Percentiles rank a stretch among this genome's conserved stretches.
Evolutionary conservation across 225 moss, liverwort and hornwort species (phyloP).

Genomic region (Takakia lepidozioides): DNA sequence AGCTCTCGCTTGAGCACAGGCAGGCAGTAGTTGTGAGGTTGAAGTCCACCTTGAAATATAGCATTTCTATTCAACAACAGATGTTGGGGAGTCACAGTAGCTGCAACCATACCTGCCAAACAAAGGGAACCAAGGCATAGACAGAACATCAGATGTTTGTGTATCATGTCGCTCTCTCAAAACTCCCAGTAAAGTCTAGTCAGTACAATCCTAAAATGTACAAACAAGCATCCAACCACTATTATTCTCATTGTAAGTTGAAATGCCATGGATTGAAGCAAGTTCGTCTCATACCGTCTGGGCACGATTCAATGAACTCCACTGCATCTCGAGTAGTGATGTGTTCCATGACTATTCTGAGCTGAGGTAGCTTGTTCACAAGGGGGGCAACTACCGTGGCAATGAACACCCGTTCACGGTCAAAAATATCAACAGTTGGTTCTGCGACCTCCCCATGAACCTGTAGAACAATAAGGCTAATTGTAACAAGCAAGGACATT

Average conservation of each 20-base stretch:
- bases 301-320: constrained; percentile 55
- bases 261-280: too few relatives aligned
- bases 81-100: constrained; percentile 97
- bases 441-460: constrained; percentile 98
- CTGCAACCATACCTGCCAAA: constrained; percentile 65
- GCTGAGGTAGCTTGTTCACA: constrained; percentile 51
- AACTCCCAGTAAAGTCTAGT: too few relatives aligned
- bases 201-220: too few relatives aligned
- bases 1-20: constrained; percentile 90
- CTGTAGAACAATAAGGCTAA: constrained; percentile 18
- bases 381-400: constrained; percentile 62
- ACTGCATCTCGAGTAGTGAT: constrained; percentile 94
- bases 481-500: too few relatives aligned
- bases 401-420: constrained; percentile 85
- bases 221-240: too few relatives aligned
- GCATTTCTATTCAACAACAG: constrained; percentile 92
- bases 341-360: constrained; percentile 94
- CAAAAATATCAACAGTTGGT: constrained; percentile 82
- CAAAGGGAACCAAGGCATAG: too few relatives aligned
- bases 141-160: too few relatives aligned
- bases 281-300: constrained; percentile 39
- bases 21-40: constrained; percentile 93
- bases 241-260: too few relatives aligned
- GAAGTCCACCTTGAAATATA: constrained; percentile 89
- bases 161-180: too few relatives aligned